phyloP scores from a whole-genome alignment of 192 early-diverging fungal genomes.

The Gigaspora rosea region DNA sequence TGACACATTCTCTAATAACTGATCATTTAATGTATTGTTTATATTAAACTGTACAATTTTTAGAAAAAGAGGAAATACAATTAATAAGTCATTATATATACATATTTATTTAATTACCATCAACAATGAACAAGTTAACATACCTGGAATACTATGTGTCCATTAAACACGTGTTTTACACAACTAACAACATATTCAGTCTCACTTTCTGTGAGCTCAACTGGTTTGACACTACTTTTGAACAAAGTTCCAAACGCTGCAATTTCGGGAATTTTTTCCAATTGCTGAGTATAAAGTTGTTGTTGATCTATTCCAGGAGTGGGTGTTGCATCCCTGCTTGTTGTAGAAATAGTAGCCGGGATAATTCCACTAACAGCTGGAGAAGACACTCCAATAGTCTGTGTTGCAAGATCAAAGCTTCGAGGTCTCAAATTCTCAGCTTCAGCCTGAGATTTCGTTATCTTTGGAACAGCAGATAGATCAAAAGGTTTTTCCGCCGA shows the following conservation, averaged over 20 bases:
- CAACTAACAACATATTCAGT: slow-evolving; percentile 94
- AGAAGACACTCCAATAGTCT: slow-evolving; percentile 39
- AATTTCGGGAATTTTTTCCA: slow-evolving; percentile 83
- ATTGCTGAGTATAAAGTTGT: slow-evolving; percentile 70
- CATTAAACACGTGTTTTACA: slow-evolving; percentile 90
- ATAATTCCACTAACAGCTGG: slow-evolving; percentile 33
- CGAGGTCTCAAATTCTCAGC: slow-evolving; percentile 65
- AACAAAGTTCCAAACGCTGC: slow-evolving; percentile 82
- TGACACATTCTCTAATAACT: slow-evolving; percentile 85
- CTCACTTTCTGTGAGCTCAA: slow-evolving; percentile 88
- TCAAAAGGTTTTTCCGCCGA: slow-evolving; percentile 72
- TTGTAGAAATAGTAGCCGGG: slow-evolving; percentile 9
- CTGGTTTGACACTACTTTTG: slow-evolving; percentile 77
- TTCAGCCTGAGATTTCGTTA: slow-evolving; percentile 85
- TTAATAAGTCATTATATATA: not conserved
- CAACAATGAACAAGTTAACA: not conserved
- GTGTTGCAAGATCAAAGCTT: slow-evolving; percentile 38
- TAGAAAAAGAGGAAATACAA: not conserved
- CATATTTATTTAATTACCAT: not conserved
- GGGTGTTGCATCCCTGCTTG: slow-evolving; percentile 43
- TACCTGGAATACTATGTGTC: slow-evolving; percentile 94
- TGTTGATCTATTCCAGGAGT: slow-evolving; percentile 62
- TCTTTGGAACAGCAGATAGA: slow-evolving; percentile 73
- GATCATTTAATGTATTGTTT: slow-evolving; percentile 93
- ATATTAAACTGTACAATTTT: slow-evolving; percentile 72